phyloP scores from a whole-genome alignment of 2,329 filamentous ascomycete species.

The Fusarium miscanthi region DNA sequence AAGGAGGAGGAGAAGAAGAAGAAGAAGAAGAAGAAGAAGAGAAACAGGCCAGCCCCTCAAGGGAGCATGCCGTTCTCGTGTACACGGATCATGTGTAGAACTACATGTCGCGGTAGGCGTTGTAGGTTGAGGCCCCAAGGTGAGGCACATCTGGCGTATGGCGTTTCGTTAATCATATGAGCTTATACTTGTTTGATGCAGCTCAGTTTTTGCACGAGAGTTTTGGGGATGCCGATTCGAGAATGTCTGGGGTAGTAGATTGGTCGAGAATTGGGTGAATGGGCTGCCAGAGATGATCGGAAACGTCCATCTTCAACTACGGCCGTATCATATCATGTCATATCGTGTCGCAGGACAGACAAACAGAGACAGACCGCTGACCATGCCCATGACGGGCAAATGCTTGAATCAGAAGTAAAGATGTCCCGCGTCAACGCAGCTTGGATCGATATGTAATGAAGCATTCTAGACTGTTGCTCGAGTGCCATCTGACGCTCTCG shows the following conservation, averaged over 20 bases:
- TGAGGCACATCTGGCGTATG: constrained; percentile 45
- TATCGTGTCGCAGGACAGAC: background rate
- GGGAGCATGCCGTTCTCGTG: background rate
- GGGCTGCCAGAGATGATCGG: background rate
- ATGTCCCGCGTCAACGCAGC: background rate
- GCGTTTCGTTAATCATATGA: constrained; percentile 39
- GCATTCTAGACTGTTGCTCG: background rate
- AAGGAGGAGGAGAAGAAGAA: too few relatives aligned
- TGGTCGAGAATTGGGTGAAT: background rate
- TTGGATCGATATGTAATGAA: background rate
- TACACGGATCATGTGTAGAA: constrained; percentile 21
- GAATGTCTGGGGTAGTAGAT: background rate
- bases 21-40: background rate
- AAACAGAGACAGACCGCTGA: background rate
- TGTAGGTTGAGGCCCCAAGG: constrained; percentile 41
- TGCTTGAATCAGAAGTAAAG: background rate
- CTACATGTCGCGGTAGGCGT: constrained; percentile 35
- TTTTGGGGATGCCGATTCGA: background rate
- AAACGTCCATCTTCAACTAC: background rate
- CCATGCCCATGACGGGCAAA: background rate
- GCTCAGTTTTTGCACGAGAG: constrained; percentile 26
- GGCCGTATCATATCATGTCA: background rate
- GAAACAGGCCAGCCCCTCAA: background rate
- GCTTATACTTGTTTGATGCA: constrained; percentile 44
- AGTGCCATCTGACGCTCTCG: background rate